phyloP scores from a whole-genome alignment of 1,139 yeast species.

The Geotrichum reessii region DNA sequence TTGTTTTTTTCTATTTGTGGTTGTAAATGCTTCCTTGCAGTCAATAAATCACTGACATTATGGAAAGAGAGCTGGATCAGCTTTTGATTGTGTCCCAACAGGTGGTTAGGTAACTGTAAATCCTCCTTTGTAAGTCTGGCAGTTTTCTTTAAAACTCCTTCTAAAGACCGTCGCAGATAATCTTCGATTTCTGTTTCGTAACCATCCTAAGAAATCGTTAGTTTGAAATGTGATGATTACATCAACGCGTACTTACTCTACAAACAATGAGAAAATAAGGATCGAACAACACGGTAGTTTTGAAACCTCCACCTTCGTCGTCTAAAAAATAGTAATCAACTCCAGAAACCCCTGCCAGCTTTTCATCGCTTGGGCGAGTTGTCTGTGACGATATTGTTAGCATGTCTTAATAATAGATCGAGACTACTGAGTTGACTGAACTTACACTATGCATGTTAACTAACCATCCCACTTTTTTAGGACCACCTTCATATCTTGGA shows the following conservation, averaged over 20 bases:
- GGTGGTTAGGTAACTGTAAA: constrained; percentile 73
- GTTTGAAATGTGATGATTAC: background rate
- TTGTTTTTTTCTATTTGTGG: constrained; percentile 72
- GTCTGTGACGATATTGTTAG: constrained; percentile 33
- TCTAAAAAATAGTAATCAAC: constrained; percentile 95
- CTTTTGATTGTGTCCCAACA: constrained; percentile 65
- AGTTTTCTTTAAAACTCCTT: constrained; percentile 53
- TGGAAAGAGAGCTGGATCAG: constrained; percentile 67
- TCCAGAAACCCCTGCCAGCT: constrained; percentile 65
- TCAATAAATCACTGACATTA: constrained; percentile 66
- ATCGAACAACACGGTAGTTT: constrained; percentile 73
- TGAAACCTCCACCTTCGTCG: constrained; percentile 95
- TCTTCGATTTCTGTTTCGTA: constrained; percentile 84
- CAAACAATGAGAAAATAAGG: constrained; percentile 84
- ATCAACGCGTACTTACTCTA: constrained; percentile 35
- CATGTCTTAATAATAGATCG: background rate
- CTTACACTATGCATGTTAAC: constrained; percentile 57
- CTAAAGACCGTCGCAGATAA: constrained; percentile 62
- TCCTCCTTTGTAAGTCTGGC: constrained; percentile 66
- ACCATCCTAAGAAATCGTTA: constrained; percentile 32
- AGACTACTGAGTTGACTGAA: background rate
- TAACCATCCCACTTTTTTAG: constrained; percentile 77
- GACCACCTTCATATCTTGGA: constrained; percentile 67
- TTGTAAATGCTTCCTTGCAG: constrained; percentile 60
- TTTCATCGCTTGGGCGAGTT: constrained; percentile 51